Evolutionary conservation across 1,284 basidiomycete genomes (phyloP), one percentile per base, ranked within the genome.

Genomic region (Xerocomus nothofagi): DNA sequence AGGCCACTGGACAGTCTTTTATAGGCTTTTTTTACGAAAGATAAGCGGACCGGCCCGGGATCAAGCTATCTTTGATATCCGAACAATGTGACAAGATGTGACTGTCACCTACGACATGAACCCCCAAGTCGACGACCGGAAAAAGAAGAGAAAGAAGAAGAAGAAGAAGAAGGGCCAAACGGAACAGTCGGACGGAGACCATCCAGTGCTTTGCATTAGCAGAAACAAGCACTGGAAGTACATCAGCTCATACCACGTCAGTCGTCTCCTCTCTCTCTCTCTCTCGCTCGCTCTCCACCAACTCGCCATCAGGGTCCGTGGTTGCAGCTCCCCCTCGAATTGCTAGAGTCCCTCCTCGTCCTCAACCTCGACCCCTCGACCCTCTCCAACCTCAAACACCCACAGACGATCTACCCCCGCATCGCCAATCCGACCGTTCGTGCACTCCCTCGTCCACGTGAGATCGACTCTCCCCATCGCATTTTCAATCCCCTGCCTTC

Each of bases 171-270:
- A 82, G 68, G 60, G n/a, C n/a, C n/a, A n/a, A n/a, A n/a, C n/a
- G n/a, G n/a, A n/a, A n/a, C n/a, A n/a, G n/a, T 63, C 69, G 18
- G 75, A 72, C 8, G 55, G 66, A 42, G 67, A 70, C 29, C 72
- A 70, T 48, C 75, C 82, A 2, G 80, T 87, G 31, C 75, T 91
- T 4, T 88, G 84, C 63, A 91, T 91, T 58, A 88, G 86, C 71
- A 80, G 88, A 57, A 90, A 91, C 71, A 91, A 91, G 65, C 88
- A 91, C 61, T 91, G 88, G 88, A 79, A 83, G 26, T 91, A 91
- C 60, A 91, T 91, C 69, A 88, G 86, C 66, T 91, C 89, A 21
- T 91, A 90, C 66, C 89, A 91, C 68, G 88, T 91, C 71, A 50
- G 84, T 82, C 33, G n/a, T n/a, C n/a, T n/a, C n/a, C n/a, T n/a